Evolutionary conservation across 768 basidiomycete genomes (phyloP), one percentile per base, ranked within the genome.

Genomic region (Hygrocybe coccinea): DNA sequence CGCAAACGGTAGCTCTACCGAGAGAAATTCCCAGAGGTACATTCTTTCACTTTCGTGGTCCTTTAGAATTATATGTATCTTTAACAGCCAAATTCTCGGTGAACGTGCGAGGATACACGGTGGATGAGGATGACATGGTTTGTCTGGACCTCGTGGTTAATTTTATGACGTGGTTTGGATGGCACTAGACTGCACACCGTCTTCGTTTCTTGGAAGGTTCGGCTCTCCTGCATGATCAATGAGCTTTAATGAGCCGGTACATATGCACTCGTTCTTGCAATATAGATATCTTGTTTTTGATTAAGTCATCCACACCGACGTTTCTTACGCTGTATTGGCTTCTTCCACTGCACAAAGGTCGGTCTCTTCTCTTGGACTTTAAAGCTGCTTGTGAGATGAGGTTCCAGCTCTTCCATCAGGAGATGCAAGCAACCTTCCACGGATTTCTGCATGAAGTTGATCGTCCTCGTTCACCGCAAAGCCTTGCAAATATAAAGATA

Each of bases 11-110:
- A 50, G 76, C 80, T 15, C 76, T 99, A 11, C 97, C 97, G 11
- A 89, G 79, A 62, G 93, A 98, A 73, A 95, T 99, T 50, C 97
- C 97, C 0, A 78, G 74, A 70, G 94, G 84, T 83, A 56, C 53
- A 76, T 62, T 19, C 17, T 52, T 5, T n/a, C 21, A 5, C 21
- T 17, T n/a, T 6, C 22, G 17, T 22, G 5, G 22, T 46, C 22
- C 5, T 7, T 22, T 22, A 2, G 3, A 46, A n/a, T 46, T 5
- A 5, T 19, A 5, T 19, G 21, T 46, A 2, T 29, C 29, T 29
- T 29, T 29, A 29, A 29, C 63, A 97, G 95, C 94, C 72, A 95
- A 91, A 66, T 97, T 97, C 72, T 67, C 54, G 5, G 82, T 98
- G 46, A 64, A 76, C 24, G 82, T 95, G 14, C 65, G 71, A 1